A percentile compares a stretch with the other conserved stretches of the same genome.
Conservation (phyloP, 2,329 filamentous ascomycete genomes). For the Paracorniculantispora psalliotae region DNA sequence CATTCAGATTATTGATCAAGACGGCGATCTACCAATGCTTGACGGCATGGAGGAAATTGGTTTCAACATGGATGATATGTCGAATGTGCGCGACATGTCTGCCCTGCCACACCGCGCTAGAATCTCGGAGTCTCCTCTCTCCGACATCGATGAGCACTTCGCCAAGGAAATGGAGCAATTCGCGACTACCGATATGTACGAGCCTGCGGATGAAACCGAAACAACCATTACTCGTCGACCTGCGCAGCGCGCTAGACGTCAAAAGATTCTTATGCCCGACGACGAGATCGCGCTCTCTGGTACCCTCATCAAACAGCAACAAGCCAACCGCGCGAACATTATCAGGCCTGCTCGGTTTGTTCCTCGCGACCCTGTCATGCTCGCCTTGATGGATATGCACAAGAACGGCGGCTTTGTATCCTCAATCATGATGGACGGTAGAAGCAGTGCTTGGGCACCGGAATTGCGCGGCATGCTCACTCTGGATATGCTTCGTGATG, state of each 20-base stretch:
- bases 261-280: conserved; percentile 80
- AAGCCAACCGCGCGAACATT: conserved; percentile 80
- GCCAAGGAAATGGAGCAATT: conserved; percentile 55
- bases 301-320: conserved; percentile 77
- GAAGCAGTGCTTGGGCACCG: conserved; percentile 78
- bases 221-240: conserved; percentile 59
- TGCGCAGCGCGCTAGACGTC: conserved; percentile 67
- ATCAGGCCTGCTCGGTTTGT: conserved; percentile 78
- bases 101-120: conserved; percentile 48
- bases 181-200: conserved; percentile 55
- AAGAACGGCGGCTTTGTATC: conserved; percentile 86
- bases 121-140: conserved; percentile 66
- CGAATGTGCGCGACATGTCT: conserved; percentile 46
- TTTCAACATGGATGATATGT: conserved; percentile 56
- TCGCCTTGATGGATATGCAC: conserved; percentile 88
- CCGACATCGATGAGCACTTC: conserved; percentile 61
- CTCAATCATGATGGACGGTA: conserved; percentile 76
- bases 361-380: conserved; percentile 77
- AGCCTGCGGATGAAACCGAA: conserved; percentile 54
- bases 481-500: conserved; percentile 71
- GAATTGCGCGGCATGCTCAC: conserved; percentile 92
- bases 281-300: conserved; percentile 71
- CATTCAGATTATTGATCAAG: conserved; percentile 57
- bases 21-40: conserved; percentile 59
- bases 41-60: conserved; percentile 57